Evolutionary conservation across 305 asterid species (phyloP).

Genomic region (Stenogyne calaminthoides): DNA sequence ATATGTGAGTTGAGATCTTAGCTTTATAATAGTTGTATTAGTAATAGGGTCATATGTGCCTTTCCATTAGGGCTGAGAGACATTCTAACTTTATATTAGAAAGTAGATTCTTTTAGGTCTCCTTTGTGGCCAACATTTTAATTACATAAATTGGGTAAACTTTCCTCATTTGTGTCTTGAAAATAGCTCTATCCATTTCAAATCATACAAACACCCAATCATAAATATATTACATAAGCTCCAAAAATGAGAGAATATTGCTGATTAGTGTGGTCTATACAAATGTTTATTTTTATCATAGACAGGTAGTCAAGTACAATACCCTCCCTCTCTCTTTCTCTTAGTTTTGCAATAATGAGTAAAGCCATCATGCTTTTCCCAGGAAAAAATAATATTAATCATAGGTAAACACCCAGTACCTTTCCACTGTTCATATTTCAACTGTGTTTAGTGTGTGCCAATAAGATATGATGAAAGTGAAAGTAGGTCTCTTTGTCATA

Average conservation of each 20-base stretch:
- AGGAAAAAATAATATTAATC: neutral
- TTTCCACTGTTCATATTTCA: constrained; percentile 28
- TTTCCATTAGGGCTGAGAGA: constrained; percentile 30
- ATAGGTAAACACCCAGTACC: constrained; percentile 19
- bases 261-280: constrained; percentile 31
- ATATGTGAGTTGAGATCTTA: constrained; percentile 17
- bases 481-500: constrained; percentile 15
- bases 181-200: constrained; percentile 36
- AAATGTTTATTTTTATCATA: constrained; percentile 28
- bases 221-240: constrained; percentile 28
- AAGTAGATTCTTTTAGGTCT: constrained; percentile 60
- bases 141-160: constrained; percentile 59
- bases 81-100: constrained; percentile 44
- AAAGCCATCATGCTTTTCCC: constrained; percentile 34
- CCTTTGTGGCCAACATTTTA: constrained; percentile 72
- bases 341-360: constrained; percentile 35
- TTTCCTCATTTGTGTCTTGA: constrained; percentile 44
- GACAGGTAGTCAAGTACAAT: constrained; percentile 37
- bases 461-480: constrained; percentile 28
- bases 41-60: constrained; percentile 32
- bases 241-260: constrained; percentile 36
- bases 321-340: constrained; percentile 21
- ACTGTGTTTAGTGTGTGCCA: constrained; percentile 20
- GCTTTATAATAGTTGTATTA: constrained; percentile 43
- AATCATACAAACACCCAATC: constrained; percentile 39